These are phyloP conservation scores for Chlorencoelia australis DNA, from an alignment of 2,329 filamentous ascomycete species.

Conservation along the genomic window DNA sequence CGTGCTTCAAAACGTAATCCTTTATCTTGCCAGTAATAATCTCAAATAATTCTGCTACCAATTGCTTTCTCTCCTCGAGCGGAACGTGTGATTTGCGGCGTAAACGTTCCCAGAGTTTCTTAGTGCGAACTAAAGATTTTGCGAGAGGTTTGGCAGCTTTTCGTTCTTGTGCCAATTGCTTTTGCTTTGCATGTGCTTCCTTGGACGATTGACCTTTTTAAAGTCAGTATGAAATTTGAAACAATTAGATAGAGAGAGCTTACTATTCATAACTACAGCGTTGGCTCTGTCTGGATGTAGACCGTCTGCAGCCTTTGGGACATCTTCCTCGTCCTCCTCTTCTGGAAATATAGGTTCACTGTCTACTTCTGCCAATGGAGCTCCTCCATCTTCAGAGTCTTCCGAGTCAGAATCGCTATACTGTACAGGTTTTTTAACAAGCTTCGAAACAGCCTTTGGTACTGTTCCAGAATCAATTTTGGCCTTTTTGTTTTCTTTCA, in stretches of 20 bases:
- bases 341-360: conserved; percentile 25
- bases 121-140: conserved; percentile 77
- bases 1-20: conserved; percentile 97
- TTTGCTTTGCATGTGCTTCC: conserved; percentile 91
- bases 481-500: conserved; percentile 41
- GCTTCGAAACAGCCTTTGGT: conserved; percentile 2
- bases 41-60: conserved; percentile 80
- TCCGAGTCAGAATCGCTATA: conserved; percentile 30
- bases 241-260: conserved; percentile 5
- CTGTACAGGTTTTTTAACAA: conserved; percentile 17
- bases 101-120: conserved; percentile 94
- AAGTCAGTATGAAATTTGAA: conserved; percentile 29
- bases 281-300: conserved; percentile 27
- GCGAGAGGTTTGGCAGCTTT: conserved; percentile 90
- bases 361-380: conserved; percentile 11
- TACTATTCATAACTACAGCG: conserved; percentile 22
- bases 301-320: conserved; percentile 24
- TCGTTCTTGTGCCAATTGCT: conserved; percentile 75
- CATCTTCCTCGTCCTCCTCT: conserved; percentile 29
- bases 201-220: conserved; percentile 53
- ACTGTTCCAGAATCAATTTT: conserved; percentile 27
- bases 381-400: conserved; percentile 30
- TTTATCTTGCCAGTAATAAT: conserved; percentile 87
- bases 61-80: conserved; percentile 73
- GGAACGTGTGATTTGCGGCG: conserved; percentile 90